Conservation (phyloP, 495 filamentous ascomycete species). For the Peziza echinospora region DNA sequence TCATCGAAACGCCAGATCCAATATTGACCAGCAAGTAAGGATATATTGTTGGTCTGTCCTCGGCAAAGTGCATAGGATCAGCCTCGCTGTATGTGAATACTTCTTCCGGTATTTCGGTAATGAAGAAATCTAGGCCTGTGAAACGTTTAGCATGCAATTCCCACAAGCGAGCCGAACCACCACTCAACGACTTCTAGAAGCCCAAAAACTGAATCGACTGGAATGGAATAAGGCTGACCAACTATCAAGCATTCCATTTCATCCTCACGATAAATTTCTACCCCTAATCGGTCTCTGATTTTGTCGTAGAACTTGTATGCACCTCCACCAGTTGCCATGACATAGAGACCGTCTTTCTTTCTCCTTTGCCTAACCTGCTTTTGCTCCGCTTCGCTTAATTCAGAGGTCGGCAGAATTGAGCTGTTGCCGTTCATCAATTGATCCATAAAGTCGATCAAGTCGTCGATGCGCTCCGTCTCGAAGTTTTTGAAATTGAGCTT, state of each 20-base stretch:
- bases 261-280: slow-evolving; percentile 79
- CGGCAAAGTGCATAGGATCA: slow-evolving; percentile 66
- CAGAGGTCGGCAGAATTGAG: slow-evolving; percentile 17
- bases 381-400: slow-evolving; percentile 33
- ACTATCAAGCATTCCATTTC: slow-evolving; percentile 99
- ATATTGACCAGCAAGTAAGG: slow-evolving; percentile 97
- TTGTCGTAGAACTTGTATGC: slow-evolving; percentile 90
- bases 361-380: slow-evolving; percentile 22
- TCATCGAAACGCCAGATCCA: slow-evolving; percentile 95
- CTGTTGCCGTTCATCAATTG: slow-evolving; percentile 45
- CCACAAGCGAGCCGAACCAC: too few relatives aligned
- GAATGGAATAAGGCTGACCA: slow-evolving; percentile 28
- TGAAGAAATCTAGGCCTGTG: slow-evolving; percentile 87
- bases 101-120: slow-evolving; percentile 86
- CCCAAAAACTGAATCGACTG: neutral
- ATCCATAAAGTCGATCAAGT: slow-evolving; percentile 75
- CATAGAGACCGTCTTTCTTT: slow-evolving; percentile 34
- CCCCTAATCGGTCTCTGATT: slow-evolving; percentile 54
- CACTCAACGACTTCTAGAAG: too few relatives aligned
- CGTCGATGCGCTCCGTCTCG: slow-evolving; percentile 79
- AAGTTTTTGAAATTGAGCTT: slow-evolving; percentile 86
- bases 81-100: slow-evolving; percentile 86
- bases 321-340: slow-evolving; percentile 89
- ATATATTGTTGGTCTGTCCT: slow-evolving; percentile 55
- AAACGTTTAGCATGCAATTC: neutral